Evolutionary conservation across 2,329 filamentous ascomycete species (phyloP).

Genomic region (Pseudocercospora macadamiae): DNA sequence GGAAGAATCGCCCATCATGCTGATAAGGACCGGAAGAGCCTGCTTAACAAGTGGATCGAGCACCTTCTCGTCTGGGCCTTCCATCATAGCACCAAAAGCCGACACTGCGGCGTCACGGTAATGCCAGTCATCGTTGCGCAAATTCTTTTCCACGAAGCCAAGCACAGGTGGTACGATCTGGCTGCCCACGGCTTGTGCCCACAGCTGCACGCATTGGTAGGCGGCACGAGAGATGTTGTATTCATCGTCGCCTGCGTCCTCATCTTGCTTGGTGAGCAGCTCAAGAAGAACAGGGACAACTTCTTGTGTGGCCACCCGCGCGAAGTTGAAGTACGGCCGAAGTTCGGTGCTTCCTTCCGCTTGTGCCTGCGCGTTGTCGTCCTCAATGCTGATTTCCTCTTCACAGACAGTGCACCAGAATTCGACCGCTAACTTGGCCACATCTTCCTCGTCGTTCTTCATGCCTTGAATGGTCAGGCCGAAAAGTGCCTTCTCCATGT

Average conservation of each 20-base stretch:
- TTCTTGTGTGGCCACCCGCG: slow-evolving; percentile 86
- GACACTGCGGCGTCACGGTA: slow-evolving; percentile 93
- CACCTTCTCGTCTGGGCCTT: slow-evolving; percentile 90
- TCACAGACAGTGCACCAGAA: slow-evolving; percentile 99
- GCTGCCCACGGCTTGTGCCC: slow-evolving; percentile 85
- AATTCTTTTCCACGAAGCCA: slow-evolving; percentile 86
- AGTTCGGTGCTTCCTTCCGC: slow-evolving; percentile 79
- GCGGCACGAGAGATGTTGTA: slow-evolving; percentile 95
- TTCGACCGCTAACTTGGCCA: slow-evolving; percentile 95
- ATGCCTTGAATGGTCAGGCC: slow-evolving; percentile 96
- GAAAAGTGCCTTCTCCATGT: slow-evolving; percentile 99
- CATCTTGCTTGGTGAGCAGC: slow-evolving; percentile 93
- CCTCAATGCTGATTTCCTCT: slow-evolving; percentile 96
- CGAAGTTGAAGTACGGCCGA: slow-evolving; percentile 94
- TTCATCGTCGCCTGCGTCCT: slow-evolving; percentile 94
- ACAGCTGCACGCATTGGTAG: slow-evolving; percentile 95
- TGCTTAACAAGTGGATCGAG: slow-evolving; percentile 95
- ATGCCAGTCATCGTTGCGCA: slow-evolving; percentile 92
- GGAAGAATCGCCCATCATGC: slow-evolving; percentile 86
- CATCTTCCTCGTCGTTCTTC: slow-evolving; percentile 97
- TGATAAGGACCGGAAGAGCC: slow-evolving; percentile 86
- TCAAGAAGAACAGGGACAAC: slow-evolving; percentile 89
- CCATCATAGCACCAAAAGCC: slow-evolving; percentile 98
- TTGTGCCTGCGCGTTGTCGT: slow-evolving; percentile 80
- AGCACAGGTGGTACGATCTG: slow-evolving; percentile 86